A percentile compares a stretch with the other conserved stretches of the same genome.
phyloP scores from a whole-genome alignment of 257 asterid species.

The Gentiana macrophylla region DNA sequence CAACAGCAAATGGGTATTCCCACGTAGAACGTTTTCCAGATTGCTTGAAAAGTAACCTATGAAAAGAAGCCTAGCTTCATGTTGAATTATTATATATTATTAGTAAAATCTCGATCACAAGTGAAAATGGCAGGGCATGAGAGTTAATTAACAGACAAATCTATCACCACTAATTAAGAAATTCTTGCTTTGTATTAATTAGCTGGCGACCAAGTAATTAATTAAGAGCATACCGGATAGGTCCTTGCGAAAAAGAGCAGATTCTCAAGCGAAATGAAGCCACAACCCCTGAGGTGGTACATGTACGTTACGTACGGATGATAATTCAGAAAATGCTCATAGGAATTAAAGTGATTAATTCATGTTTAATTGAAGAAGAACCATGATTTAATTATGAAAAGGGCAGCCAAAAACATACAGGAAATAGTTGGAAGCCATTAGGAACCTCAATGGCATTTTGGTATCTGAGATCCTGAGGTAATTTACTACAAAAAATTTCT shows the following conservation, averaged over 20 bases:
- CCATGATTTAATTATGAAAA: too few relatives aligned
- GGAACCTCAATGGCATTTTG: too few relatives aligned
- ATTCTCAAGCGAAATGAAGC: slow-evolving; percentile 90
- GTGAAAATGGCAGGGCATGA: neutral
- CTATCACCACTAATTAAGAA: slow-evolving; percentile 6
- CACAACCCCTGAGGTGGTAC: slow-evolving; percentile 69
- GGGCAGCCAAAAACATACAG: too few relatives aligned
- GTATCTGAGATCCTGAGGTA: too few relatives aligned
- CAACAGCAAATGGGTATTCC: slow-evolving; percentile 98
- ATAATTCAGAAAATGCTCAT: slow-evolving; percentile 14
- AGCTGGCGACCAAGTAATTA: slow-evolving; percentile 10
- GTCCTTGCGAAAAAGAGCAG: slow-evolving; percentile 66
- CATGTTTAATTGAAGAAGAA: too few relatives aligned
- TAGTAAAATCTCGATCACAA: slow-evolving; percentile 37
- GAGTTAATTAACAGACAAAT: slow-evolving; percentile 1
- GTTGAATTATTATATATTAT: slow-evolving; percentile 41
- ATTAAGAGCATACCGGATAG: slow-evolving; percentile 54
- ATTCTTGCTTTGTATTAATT: slow-evolving; percentile 12
- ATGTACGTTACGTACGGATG: neutral
- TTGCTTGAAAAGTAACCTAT: slow-evolving; percentile 73
- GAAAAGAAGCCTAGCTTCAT: slow-evolving; percentile 62
- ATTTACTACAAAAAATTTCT: too few relatives aligned
- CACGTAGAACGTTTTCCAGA: slow-evolving; percentile 65
- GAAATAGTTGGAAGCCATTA: too few relatives aligned
- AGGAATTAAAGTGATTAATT: neutral